These are phyloP conservation scores for Fusarium sp. DNA, from an alignment of 2,329 filamentous ascomycete species.

Conservation along the genomic window DNA sequence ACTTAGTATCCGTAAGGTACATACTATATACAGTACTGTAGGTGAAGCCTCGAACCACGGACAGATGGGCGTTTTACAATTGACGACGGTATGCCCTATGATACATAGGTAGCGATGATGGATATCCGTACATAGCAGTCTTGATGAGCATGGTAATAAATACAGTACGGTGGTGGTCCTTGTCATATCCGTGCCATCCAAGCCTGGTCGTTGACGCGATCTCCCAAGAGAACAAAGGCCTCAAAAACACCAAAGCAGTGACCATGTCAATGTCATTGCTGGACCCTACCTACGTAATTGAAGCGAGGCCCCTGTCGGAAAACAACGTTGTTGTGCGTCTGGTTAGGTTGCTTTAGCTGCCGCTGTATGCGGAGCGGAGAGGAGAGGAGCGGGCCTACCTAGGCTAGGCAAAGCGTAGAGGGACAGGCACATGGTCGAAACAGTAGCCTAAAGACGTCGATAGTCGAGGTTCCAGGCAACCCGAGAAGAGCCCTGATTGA, in stretches of 20 bases:
- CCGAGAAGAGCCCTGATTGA: neutral
- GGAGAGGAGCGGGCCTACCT: slow-evolving; percentile 20
- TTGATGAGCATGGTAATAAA: neutral
- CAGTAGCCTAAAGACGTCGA: slow-evolving; percentile 27
- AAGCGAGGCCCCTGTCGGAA: slow-evolving; percentile 14
- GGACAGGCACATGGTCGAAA: slow-evolving; percentile 29
- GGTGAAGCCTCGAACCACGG: slow-evolving; percentile 32
- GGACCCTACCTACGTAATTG: slow-evolving; percentile 42
- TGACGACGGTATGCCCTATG: slow-evolving; percentile 6
- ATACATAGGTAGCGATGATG: neutral
- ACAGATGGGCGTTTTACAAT: slow-evolving; percentile 31
- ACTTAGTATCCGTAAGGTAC: slow-evolving; percentile 3
- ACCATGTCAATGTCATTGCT: slow-evolving; percentile 27
- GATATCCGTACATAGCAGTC: neutral
- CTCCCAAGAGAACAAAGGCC: slow-evolving; percentile 15
- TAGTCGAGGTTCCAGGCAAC: neutral
- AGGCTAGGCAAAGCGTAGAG: neutral
- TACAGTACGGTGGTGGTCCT: neutral
- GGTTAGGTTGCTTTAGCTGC: slow-evolving; percentile 26
- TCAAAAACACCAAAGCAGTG: slow-evolving; percentile 13
- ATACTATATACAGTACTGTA: neutral
- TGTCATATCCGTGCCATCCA: slow-evolving; percentile 23
- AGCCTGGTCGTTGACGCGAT: slow-evolving; percentile 25
- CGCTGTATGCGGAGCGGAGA: slow-evolving; percentile 39
- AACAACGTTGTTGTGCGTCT: slow-evolving; percentile 17